phyloP scores from a whole-genome alignment of 2,329 filamentous ascomycete species.

The Colletotrichum paranaense region DNA sequence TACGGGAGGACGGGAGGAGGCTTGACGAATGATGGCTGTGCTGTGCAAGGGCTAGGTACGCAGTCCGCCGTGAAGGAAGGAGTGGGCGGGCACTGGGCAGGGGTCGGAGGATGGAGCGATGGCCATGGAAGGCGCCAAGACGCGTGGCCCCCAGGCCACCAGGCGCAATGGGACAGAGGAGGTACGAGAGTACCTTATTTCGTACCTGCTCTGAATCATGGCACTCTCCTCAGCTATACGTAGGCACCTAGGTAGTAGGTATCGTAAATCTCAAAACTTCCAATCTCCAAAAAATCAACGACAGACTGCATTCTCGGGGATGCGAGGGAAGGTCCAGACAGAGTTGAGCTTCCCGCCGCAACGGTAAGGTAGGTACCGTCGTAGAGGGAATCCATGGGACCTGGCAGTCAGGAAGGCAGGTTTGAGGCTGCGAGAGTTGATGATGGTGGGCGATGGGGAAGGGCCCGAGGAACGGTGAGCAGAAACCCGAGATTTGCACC shows the following conservation, averaged over 20 bases:
- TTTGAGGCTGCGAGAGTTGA: neutral
- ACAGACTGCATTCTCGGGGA: neutral
- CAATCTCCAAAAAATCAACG: no score
- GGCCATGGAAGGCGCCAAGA: neutral
- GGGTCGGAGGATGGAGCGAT: neutral
- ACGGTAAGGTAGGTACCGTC: no score
- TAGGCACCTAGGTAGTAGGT: no score
- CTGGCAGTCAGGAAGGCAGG: neutral
- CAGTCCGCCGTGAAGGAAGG: neutral
- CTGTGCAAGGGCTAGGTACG: no score
- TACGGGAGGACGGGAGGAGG: neutral
- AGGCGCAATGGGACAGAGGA: neutral
- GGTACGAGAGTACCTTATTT: neutral
- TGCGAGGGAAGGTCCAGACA: neutral
- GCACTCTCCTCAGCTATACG: no score
- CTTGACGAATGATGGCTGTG: neutral
- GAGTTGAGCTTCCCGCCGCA: neutral
- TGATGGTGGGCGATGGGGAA: no score
- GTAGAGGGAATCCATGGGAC: no score
- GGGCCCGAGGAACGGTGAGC: neutral
- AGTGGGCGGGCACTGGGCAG: neutral
- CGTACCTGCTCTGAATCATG: neutral
- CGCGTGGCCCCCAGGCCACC: slow-evolving; percentile 2
- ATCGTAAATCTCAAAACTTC: no score
- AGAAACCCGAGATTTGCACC: neutral